phyloP scores from a whole-genome alignment of 139 green algal genomes.

The Coccomyxa sp. region DNA sequence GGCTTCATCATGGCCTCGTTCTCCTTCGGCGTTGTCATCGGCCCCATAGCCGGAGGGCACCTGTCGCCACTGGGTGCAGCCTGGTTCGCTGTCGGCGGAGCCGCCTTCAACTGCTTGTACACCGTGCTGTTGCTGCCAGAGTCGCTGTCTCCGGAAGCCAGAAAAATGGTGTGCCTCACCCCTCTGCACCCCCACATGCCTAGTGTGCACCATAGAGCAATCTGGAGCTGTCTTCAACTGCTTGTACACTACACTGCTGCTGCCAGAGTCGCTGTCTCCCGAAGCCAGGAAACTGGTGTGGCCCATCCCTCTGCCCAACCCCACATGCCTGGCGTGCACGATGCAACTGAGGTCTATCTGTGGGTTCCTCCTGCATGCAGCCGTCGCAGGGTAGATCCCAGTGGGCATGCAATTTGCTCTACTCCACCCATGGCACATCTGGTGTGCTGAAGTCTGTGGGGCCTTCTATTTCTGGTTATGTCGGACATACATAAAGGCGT shows the following conservation, averaged over 20 bases:
- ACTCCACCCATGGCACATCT: too few relatives aligned
- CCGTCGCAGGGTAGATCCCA: too few relatives aligned
- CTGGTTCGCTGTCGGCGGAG: conserved; percentile 4
- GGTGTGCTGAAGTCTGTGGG: too few relatives aligned
- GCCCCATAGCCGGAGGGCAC: conserved; percentile 21
- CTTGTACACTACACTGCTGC: conserved; percentile 14
- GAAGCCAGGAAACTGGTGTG: conserved; percentile 16
- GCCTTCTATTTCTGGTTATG: too few relatives aligned
- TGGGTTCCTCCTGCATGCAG: too few relatives aligned
- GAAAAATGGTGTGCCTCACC: conserved; percentile 7
- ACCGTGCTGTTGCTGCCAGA: conserved; percentile 33
- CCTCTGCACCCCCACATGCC: too few relatives aligned
- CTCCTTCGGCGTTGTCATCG: conserved; percentile 27
- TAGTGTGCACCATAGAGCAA: too few relatives aligned
- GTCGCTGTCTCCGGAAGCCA: conserved; percentile 11
- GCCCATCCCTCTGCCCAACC: too few relatives aligned
- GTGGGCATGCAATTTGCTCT: too few relatives aligned
- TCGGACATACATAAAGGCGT: too few relatives aligned
- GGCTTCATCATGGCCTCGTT: conserved; percentile 55
- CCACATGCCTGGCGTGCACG: too few relatives aligned
- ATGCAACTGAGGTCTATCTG: too few relatives aligned
- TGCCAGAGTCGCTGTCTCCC: conserved; percentile 29
- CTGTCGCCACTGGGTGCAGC: conserved; percentile 13
- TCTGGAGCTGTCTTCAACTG: conserved; percentile 3
- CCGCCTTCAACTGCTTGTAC: conserved; percentile 4